Evolutionary conservation across 176 grass and related monocot species (phyloP).

Genomic region (Carex kokanica): DNA sequence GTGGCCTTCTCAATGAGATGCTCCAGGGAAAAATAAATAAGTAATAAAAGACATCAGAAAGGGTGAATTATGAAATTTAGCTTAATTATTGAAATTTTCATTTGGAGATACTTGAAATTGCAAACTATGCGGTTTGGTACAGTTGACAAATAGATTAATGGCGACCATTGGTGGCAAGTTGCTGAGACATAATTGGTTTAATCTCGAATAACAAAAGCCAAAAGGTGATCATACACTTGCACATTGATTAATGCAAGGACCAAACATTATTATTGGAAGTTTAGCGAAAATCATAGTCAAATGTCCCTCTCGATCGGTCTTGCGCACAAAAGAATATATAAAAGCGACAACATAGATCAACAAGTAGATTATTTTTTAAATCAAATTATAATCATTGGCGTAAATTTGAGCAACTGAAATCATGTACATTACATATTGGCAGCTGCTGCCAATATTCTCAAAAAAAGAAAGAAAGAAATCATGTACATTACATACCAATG

Average conservation of each 20-base stretch:
- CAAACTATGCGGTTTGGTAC: no score
- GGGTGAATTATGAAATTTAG: no score
- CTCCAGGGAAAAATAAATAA: no score
- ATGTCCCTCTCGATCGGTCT: constrained; percentile 19
- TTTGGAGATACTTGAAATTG: neutral
- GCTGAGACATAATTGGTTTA: neutral
- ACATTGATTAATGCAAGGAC: constrained; percentile 12
- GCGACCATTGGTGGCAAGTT: neutral
- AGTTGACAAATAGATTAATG: neutral
- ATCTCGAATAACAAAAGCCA: neutral
- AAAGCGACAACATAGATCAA: neutral
- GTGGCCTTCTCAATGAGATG: no score
- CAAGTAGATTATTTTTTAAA: constrained; percentile 5
- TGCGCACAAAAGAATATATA: neutral
- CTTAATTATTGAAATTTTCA: neutral
- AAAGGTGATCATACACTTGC: neutral
- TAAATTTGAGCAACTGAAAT: neutral
- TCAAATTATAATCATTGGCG: neutral
- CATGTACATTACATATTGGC: neutral
- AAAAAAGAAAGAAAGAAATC: no score
- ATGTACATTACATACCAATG: neutral
- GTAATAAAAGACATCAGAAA: no score
- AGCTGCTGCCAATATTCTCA: no score
- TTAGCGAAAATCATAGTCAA: constrained; percentile 21
- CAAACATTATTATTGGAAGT: constrained; percentile 1